Percentiles rank a stretch among this genome's conserved stretches.
Evolutionary conservation across 2,329 filamentous ascomycete genomes (phyloP).

Genomic region (Zalaria sp.): DNA sequence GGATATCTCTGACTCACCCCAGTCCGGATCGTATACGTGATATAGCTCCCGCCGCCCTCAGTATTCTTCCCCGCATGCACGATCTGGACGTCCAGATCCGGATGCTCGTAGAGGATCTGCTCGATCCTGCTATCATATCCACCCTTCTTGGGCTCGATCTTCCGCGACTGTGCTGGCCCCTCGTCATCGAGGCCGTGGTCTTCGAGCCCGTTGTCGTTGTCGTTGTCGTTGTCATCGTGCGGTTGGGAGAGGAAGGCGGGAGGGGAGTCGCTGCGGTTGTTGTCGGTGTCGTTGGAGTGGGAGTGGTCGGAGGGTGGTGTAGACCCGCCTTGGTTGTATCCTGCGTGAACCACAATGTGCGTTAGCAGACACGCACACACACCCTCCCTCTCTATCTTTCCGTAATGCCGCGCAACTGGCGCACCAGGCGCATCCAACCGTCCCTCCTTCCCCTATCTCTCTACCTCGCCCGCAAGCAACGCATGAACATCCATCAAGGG

Average conservation of each 20-base stretch:
- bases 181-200: slow-evolving; percentile 40
- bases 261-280: slow-evolving; percentile 48
- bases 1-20: slow-evolving; percentile 46
- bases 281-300: slow-evolving; percentile 49
- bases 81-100: slow-evolving; percentile 77
- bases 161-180: slow-evolving; percentile 30
- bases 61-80: slow-evolving; percentile 90
- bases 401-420: no score
- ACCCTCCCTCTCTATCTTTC: no score
- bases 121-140: slow-evolving; percentile 93
- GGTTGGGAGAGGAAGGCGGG: slow-evolving; percentile 41
- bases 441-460: no score
- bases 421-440: no score
- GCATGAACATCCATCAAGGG: no score
- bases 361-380: no score
- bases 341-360: slow-evolving; percentile 20
- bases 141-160: slow-evolving; percentile 52
- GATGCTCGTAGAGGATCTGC: slow-evolving; percentile 93
- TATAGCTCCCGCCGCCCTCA: slow-evolving; percentile 83
- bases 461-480: no score
- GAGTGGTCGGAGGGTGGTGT: slow-evolving; percentile 48
- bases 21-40: slow-evolving; percentile 93
- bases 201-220: slow-evolving; percentile 30
- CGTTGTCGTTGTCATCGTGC: slow-evolving; percentile 39
- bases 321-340: slow-evolving; percentile 6